Evolutionary conservation across 73 alveolate species (phyloP).

Genomic region (Loxodes magnus): DNA sequence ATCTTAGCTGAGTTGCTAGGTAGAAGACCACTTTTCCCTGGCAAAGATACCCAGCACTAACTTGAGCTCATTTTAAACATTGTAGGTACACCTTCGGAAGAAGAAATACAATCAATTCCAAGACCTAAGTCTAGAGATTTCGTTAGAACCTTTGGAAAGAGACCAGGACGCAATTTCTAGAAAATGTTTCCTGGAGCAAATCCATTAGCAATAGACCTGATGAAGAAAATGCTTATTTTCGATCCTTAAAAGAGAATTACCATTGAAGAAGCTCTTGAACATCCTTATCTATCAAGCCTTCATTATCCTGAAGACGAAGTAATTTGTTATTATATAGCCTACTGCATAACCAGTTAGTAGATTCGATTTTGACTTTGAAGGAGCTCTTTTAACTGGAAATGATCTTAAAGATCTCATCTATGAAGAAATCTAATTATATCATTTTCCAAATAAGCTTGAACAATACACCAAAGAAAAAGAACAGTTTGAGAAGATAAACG

Average conservation of each 20-base stretch:
- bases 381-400: slow-evolving; percentile 24
- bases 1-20: too few relatives aligned
- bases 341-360: slow-evolving; percentile 24
- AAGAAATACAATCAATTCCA: too few relatives aligned
- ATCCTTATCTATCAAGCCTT: too few relatives aligned
- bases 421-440: slow-evolving; percentile 50
- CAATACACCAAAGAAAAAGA: slow-evolving; percentile 36
- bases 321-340: slow-evolving; percentile 13
- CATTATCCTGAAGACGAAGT: too few relatives aligned
- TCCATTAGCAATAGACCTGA: slow-evolving; percentile 19
- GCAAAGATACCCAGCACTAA: too few relatives aligned
- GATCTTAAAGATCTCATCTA: slow-evolving; percentile 41
- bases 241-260: too few relatives aligned
- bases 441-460: slow-evolving; percentile 22
- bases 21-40: too few relatives aligned
- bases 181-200: slow-evolving; percentile 14
- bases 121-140: slow-evolving; percentile 1
- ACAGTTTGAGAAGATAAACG: slow-evolving; percentile 9
- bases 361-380: slow-evolving; percentile 55
- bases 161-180: slow-evolving; percentile 12
- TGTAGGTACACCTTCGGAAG: too few relatives aligned
- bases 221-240: slow-evolving; percentile 29
- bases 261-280: too few relatives aligned
- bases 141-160: slow-evolving; percentile 3
- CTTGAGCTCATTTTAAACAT: too few relatives aligned